Base-by-base conservation (phyloP, 2,329 filamentous ascomycete species). In the Cercospora beticola region DNA sequence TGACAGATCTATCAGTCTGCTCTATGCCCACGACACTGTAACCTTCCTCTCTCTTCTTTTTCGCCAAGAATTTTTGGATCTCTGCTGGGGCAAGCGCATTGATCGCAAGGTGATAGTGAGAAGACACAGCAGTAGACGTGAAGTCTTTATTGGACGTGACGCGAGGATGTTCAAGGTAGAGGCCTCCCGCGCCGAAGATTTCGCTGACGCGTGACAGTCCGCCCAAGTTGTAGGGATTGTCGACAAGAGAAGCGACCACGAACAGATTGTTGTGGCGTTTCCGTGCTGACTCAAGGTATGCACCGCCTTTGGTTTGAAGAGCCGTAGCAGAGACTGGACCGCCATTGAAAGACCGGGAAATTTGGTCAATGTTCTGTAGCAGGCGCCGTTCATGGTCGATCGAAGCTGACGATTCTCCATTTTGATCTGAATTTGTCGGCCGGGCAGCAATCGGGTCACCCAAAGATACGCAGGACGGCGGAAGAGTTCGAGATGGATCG, bases 21-120 rank as follows among this genome's bases (percentile, higher is more conserved):
- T 86, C 85, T 8, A 86, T 82, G 0, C 84, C 84, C 3, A 86
- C 82, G n/a, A 85, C 78, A n/a, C 77, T 78, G 65, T 82, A 86
- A 0, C 84, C 84, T 59, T 82, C 79, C n/a, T 73, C 74, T 67
- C 82, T 82, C 70, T 83, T 83, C 74, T 80, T 80, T 16, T 73
- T 71, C 0, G 77, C 72, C 4, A 86, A 71, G 54, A 81, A 85
- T 0, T 72, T 73, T 12, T 73, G 70, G 1, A 80, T 67, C 0
- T 73, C 73, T 2, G 73, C 52, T 0, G 72, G 70, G 0, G 73
- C 64, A 2, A 79, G 67, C 0, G 81, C 77, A 9, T 77, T 68
- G 64, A 86, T 84, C 0, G 82, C 80, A 5, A 86, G 70, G 70
- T 86, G 85, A 21, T 81, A 78, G 59, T 86, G 83, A 1, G 81